phyloP scores from a whole-genome alignment of 129 eudicot genomes.

The Flaveria linearis region DNA sequence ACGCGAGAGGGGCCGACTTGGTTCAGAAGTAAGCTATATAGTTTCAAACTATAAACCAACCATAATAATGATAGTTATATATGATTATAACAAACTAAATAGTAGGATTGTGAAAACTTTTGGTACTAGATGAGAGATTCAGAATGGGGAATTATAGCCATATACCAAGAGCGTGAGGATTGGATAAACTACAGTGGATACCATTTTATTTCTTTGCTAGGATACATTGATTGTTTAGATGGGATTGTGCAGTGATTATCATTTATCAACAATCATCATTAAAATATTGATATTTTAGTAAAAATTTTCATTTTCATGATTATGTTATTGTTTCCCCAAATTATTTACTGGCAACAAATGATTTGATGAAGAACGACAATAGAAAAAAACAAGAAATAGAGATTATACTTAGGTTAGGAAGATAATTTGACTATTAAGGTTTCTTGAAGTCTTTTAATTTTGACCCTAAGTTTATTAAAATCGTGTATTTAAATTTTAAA shows the following conservation, averaged over 20 bases:
- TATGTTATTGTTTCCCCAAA: neutral
- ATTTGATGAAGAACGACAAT: constrained; percentile 36
- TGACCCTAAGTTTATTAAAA: too few relatives aligned
- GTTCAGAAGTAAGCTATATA: too few relatives aligned
- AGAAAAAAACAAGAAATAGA: neutral
- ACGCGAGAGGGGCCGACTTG: too few relatives aligned
- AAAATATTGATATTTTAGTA: neutral
- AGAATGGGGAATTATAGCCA: constrained; percentile 6
- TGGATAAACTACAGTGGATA: constrained; percentile 18
- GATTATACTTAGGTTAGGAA: constrained; percentile 40
- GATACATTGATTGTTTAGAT: neutral
- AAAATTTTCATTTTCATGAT: neutral
- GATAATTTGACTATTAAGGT: too few relatives aligned
- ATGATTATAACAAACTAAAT: too few relatives aligned
- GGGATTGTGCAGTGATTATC: neutral
- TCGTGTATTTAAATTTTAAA: too few relatives aligned
- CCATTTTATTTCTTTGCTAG: constrained; percentile 15
- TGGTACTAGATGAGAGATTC: constrained; percentile 25
- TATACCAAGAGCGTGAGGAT: constrained; percentile 19
- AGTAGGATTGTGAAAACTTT: neutral
- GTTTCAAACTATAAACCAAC: too few relatives aligned
- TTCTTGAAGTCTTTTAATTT: too few relatives aligned
- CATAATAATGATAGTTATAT: too few relatives aligned
- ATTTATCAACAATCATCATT: neutral
- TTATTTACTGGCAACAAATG: constrained; percentile 41